Percentiles rank a stretch among this genome's conserved stretches.
phyloP scores from a whole-genome alignment of 202 grass and related monocot genomes.

The Zoysia matrella region DNA sequence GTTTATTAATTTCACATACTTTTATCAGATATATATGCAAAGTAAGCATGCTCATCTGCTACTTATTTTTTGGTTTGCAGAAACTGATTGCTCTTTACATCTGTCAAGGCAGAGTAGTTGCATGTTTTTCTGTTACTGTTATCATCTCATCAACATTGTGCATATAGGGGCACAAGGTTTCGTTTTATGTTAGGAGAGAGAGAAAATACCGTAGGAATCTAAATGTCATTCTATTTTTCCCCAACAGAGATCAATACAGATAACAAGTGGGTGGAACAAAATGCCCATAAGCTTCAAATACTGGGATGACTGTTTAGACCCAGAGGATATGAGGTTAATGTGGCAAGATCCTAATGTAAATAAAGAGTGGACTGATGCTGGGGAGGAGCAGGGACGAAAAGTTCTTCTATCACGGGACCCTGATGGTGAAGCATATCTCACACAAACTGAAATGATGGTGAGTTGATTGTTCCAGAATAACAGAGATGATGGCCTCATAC shows the following conservation, averaged over 20 bases:
- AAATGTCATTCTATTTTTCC: neutral
- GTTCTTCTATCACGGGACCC: constrained; percentile 92
- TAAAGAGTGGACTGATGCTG: constrained; percentile 91
- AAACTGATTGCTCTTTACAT: neutral
- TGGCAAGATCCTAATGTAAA: constrained; percentile 77
- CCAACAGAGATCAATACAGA: constrained; percentile 14
- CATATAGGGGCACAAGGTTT: neutral
- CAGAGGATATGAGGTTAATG: constrained; percentile 75
- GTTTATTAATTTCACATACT: neutral
- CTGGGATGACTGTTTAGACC: constrained; percentile 92
- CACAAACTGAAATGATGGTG: constrained; percentile 92
- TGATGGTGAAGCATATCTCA: constrained; percentile 87
- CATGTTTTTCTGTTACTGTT: neutral
- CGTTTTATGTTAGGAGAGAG: neutral
- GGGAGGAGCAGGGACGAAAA: constrained; percentile 71
- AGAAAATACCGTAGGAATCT: constrained; percentile 2
- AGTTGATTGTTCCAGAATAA: constrained; percentile 2
- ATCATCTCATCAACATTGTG: neutral
- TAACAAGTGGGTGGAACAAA: constrained; percentile 35
- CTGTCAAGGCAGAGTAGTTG: neutral
- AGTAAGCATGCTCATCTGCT: neutral
- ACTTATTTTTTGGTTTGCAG: constrained; percentile 9
- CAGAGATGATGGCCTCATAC: neutral
- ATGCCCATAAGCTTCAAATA: constrained; percentile 93
- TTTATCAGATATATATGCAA: constrained; percentile 4